These are phyloP conservation scores for Boletus patriciae DNA, from an alignment of 768 basidiomycete genomes.

Conservation along the genomic window DNA sequence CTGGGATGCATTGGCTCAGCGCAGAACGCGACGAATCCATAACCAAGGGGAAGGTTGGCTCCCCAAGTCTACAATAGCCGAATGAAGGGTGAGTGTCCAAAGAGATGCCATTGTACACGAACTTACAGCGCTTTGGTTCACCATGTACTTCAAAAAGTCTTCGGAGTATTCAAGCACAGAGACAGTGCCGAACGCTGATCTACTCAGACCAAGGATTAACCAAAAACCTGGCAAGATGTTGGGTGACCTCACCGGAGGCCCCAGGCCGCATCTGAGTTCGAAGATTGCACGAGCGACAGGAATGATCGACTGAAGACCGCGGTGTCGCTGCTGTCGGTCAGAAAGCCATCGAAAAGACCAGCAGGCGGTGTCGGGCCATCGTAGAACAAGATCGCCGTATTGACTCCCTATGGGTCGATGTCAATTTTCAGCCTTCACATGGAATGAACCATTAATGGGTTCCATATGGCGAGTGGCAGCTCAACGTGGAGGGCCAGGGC, in stretches of 20 bases:
- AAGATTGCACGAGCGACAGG: constrained; percentile 27
- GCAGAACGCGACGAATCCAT: constrained; percentile 45
- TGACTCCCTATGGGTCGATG: constrained; percentile 7
- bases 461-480: not conserved
- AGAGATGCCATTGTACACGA: not conserved
- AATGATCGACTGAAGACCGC: constrained; percentile 23
- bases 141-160: constrained; percentile 19
- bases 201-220: constrained; percentile 8
- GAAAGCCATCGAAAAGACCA: constrained; percentile 33
- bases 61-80: constrained; percentile 45
- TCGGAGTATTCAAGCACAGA: constrained; percentile 25
- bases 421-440: constrained; percentile 8
- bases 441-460: not conserved
- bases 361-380: constrained; percentile 41
- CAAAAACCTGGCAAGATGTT: not conserved
- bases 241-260: constrained; percentile 25
- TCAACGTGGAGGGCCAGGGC: not conserved
- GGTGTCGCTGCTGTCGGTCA: constrained; percentile 13
- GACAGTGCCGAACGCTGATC: constrained; percentile 23
- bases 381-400: constrained; percentile 52
- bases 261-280: constrained; percentile 14
- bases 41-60: constrained; percentile 30
- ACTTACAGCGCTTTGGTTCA: constrained; percentile 21
- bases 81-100: not conserved
- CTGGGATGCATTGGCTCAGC: constrained; percentile 52